phyloP scores from a whole-genome alignment of 495 filamentous ascomycete species.

The Cenococcum geophilum region DNA sequence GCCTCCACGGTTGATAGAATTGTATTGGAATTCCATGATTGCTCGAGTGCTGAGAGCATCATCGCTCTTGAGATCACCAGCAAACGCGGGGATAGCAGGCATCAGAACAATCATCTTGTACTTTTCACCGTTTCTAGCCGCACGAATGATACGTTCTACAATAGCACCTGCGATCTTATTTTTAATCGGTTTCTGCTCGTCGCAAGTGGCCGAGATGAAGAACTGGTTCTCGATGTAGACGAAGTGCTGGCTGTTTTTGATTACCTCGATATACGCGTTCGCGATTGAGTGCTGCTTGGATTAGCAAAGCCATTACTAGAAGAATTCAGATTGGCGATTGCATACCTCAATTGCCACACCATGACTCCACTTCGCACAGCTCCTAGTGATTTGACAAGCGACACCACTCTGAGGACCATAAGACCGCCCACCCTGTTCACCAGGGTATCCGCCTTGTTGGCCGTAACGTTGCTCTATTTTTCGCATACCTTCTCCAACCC shows the following conservation, averaged over 20 bases:
- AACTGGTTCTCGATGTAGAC: slow-evolving; percentile 98
- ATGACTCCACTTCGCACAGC: slow-evolving; percentile 65
- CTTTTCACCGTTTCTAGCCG: slow-evolving; percentile 60
- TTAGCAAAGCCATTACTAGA: slow-evolving; percentile 7
- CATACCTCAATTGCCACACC: slow-evolving; percentile 51
- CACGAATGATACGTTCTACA: slow-evolving; percentile 78
- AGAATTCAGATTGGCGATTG: background rate
- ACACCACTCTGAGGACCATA: slow-evolving; percentile 44
- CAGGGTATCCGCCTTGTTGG: slow-evolving; percentile 21
- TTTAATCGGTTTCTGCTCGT: slow-evolving; percentile 68
- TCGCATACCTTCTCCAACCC: slow-evolving; percentile 26
- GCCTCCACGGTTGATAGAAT: slow-evolving; percentile 82
- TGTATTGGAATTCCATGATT: slow-evolving; percentile 95
- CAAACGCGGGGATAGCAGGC: slow-evolving; percentile 83
- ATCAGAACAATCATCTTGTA: slow-evolving; percentile 85
- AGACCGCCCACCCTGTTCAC: slow-evolving; percentile 21
- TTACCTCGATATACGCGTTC: slow-evolving; percentile 80
- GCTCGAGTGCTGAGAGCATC: slow-evolving; percentile 78
- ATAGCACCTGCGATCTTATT: slow-evolving; percentile 88
- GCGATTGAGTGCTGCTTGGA: slow-evolving; percentile 68
- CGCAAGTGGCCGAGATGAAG: slow-evolving; percentile 86
- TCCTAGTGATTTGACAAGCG: slow-evolving; percentile 62
- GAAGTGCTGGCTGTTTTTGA: slow-evolving; percentile 74
- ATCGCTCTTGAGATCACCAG: slow-evolving; percentile 76
- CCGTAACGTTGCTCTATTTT: slow-evolving; percentile 19